phyloP scores from a whole-genome alignment of 805 yeast genomes.

The Barnettozyma californica region DNA sequence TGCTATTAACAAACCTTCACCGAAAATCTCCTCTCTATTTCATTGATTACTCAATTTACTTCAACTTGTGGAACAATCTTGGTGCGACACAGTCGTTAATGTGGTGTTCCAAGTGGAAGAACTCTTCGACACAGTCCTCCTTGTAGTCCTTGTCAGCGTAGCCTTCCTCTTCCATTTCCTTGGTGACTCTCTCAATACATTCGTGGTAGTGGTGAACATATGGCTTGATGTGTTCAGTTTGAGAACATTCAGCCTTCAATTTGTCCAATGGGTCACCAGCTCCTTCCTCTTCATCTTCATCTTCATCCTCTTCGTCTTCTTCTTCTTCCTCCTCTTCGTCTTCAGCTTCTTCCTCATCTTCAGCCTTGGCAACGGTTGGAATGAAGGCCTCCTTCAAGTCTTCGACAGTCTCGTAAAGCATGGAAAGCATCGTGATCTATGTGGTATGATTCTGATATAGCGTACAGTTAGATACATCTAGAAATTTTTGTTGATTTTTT shows the following conservation, averaged over 20 bases:
- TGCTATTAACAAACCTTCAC: slow-evolving; percentile 1
- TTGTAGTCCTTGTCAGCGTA: slow-evolving; percentile 77
- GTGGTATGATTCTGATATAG: background rate
- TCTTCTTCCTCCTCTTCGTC: slow-evolving; percentile 28
- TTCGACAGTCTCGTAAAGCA: slow-evolving; percentile 35
- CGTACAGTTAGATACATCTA: background rate
- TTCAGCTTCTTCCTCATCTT: slow-evolving; percentile 33
- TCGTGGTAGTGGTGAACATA: slow-evolving; percentile 86
- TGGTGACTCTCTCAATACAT: slow-evolving; percentile 92
- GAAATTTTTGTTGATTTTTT: slow-evolving; percentile 4
- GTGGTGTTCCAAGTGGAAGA: slow-evolving; percentile 94
- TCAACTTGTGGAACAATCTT: slow-evolving; percentile 79
- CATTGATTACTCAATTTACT: slow-evolving; percentile 35
- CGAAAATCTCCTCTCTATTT: background rate
- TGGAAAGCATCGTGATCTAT: slow-evolving; percentile 27
- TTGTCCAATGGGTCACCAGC: slow-evolving; percentile 60
- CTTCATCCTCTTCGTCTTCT: slow-evolving; percentile 44
- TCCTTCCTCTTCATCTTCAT: slow-evolving; percentile 65
- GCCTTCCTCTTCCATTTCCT: slow-evolving; percentile 77
- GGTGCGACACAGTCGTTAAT: slow-evolving; percentile 89
- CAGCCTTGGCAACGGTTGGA: slow-evolving; percentile 83
- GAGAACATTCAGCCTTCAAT: slow-evolving; percentile 63
- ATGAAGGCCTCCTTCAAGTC: slow-evolving; percentile 76
- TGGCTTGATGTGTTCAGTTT: slow-evolving; percentile 61
- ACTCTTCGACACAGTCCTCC: slow-evolving; percentile 98